phyloP scores from a whole-genome alignment of 805 yeast genomes.

The Kluyveromyces lactis region DNA sequence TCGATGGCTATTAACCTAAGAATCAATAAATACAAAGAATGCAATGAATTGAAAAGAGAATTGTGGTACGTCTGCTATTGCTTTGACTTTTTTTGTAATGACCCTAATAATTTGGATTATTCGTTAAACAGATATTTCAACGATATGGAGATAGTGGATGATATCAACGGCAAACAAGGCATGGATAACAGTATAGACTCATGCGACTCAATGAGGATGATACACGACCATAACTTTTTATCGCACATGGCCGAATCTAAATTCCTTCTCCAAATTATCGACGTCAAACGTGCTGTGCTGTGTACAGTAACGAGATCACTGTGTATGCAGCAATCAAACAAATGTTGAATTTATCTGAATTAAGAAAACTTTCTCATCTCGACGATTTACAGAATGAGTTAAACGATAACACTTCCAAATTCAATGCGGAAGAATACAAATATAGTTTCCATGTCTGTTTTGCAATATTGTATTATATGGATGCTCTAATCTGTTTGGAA shows the following conservation, averaged over 20 bases:
- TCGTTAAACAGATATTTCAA: slow-evolving; percentile 2
- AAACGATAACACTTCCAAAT: background rate
- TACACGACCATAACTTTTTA: slow-evolving; percentile 4
- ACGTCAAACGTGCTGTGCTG: slow-evolving; percentile 3
- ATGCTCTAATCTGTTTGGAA: slow-evolving; percentile 3
- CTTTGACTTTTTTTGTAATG: slow-evolving; percentile 5
- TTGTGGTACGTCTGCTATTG: slow-evolving; percentile 6
- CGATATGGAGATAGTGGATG: background rate
- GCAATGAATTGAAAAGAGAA: slow-evolving; percentile 4
- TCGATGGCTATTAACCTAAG: slow-evolving; percentile 5
- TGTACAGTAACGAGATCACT: slow-evolving; percentile 1
- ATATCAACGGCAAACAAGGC: background rate
- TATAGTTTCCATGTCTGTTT: slow-evolving; percentile 1
- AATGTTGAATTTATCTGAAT: slow-evolving; percentile 1
- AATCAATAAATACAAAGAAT: slow-evolving; percentile 1
- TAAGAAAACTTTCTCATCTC: slow-evolving; percentile 1
- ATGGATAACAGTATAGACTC: background rate
- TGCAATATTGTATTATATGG: slow-evolving; percentile 5
- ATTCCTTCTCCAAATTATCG: slow-evolving; percentile 3
- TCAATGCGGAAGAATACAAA: background rate
- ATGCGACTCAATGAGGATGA: slow-evolving; percentile 3
- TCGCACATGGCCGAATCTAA: background rate
- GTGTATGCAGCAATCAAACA: slow-evolving; percentile 1
- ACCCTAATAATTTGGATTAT: slow-evolving; percentile 4
- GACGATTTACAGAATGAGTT: background rate